Conservation (phyloP, 441 rosid genomes). For the Populus hybrid region DNA sequence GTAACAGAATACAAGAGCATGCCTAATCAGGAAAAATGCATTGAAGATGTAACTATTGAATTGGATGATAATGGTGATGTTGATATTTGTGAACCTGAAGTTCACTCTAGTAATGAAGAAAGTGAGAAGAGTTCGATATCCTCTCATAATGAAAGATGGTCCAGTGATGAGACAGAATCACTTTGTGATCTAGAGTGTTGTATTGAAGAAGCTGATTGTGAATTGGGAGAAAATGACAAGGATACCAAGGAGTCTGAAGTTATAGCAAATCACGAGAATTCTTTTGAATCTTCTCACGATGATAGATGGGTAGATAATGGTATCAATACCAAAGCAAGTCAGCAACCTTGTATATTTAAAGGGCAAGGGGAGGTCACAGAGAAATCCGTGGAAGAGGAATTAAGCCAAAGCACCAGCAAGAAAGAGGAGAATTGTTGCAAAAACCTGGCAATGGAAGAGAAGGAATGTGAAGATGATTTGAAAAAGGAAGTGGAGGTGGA, state of each 20-base stretch:
- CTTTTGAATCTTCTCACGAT: constrained; percentile 26
- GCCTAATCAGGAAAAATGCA: constrained; percentile 31
- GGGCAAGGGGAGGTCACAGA: constrained; percentile 23
- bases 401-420: constrained; percentile 33
- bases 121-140: constrained; percentile 14
- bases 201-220: constrained; percentile 9
- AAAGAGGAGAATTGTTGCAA: constrained; percentile 31
- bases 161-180: constrained; percentile 20
- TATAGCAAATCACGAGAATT: constrained; percentile 27
- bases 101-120: constrained; percentile 12
- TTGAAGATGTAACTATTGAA: constrained; percentile 42
- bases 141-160: constrained; percentile 28
- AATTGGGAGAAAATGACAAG: constrained; percentile 6
- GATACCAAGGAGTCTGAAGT: neutral
- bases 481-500: constrained; percentile 41
- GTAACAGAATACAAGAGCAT: constrained; percentile 26
- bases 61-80: constrained; percentile 31
- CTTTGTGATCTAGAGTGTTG: constrained; percentile 1
- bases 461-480: constrained; percentile 35
- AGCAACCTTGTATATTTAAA: constrained; percentile 20
- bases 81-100: constrained; percentile 26
- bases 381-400: constrained; percentile 24
- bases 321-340: constrained; percentile 9
- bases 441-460: constrained; percentile 42
- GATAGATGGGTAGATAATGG: constrained; percentile 18